phyloP scores from a whole-genome alignment of 148 eudicot genomes.

The Cornus kousa region DNA sequence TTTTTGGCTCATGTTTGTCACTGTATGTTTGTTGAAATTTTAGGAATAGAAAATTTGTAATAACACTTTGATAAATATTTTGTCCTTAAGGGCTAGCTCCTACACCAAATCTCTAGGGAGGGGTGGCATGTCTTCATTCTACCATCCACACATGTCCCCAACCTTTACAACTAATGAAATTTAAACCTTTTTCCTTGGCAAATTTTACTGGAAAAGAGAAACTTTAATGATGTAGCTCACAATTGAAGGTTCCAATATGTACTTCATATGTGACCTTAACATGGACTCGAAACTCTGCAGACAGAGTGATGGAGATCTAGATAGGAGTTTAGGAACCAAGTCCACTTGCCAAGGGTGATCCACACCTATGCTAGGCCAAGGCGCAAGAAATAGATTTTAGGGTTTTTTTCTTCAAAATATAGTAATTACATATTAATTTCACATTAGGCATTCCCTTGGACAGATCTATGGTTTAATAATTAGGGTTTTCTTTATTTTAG shows the following conservation, averaged over 20 bases:
- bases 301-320: too few species aligned
- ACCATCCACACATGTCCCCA: not conserved
- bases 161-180: not conserved
- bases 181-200: not conserved
- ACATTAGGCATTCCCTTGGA: too few species aligned
- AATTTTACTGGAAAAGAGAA: not conserved
- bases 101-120: not conserved
- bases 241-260: not conserved
- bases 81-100: not conserved
- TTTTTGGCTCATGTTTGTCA: not conserved
- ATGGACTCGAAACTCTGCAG: not conserved
- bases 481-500: too few species aligned
- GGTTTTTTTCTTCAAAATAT: too few species aligned
- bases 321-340: too few species aligned
- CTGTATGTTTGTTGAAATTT: not conserved
- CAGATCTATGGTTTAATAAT: too few species aligned
- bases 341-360: too few species aligned
- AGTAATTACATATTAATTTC: too few species aligned
- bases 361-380: too few species aligned
- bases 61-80: not conserved
- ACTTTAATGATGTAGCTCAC: not conserved
- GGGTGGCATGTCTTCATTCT: not conserved
- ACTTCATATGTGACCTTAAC: not conserved
- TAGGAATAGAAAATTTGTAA: not conserved
- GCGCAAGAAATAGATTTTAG: too few species aligned